These are phyloP conservation scores for Metschnikowia bowlesiae DNA, from an alignment of 805 yeast genomes.

Conservation along the genomic window DNA sequence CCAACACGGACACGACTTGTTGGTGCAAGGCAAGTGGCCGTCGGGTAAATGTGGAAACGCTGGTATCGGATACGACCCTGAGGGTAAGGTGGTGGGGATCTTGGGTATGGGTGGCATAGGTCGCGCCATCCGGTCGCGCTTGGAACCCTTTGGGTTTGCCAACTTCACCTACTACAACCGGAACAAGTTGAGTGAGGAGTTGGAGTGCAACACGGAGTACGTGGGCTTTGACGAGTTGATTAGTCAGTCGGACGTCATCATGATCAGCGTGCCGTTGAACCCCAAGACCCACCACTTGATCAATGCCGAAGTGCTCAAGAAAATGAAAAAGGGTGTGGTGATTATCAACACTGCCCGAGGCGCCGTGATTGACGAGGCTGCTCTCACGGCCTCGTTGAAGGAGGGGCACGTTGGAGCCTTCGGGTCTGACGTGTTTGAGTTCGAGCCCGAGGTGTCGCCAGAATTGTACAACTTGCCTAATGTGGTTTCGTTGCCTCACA, in stretches of 20 bases:
- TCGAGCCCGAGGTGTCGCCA: slow-evolving; percentile 66
- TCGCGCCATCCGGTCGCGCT: slow-evolving; percentile 66
- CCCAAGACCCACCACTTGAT: slow-evolving; percentile 65
- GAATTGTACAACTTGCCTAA: slow-evolving; percentile 61
- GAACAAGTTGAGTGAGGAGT: slow-evolving; percentile 49
- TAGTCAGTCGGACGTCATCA: slow-evolving; percentile 59
- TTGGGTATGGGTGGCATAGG: slow-evolving; percentile 92
- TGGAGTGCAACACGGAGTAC: slow-evolving; percentile 68
- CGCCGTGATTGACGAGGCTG: slow-evolving; percentile 66
- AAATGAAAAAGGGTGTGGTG: slow-evolving; percentile 77
- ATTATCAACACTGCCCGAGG: slow-evolving; percentile 88
- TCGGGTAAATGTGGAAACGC: slow-evolving; percentile 43
- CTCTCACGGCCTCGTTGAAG: slow-evolving; percentile 52
- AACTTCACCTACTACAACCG: slow-evolving; percentile 74
- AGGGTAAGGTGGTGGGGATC: slow-evolving; percentile 71
- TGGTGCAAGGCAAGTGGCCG: slow-evolving; percentile 61
- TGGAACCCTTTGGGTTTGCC: slow-evolving; percentile 71
- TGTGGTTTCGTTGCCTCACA: slow-evolving; percentile 78
- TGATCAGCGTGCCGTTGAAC: slow-evolving; percentile 76
- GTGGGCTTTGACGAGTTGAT: slow-evolving; percentile 68
- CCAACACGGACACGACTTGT: slow-evolving; percentile 51
- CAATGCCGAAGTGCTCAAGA: slow-evolving; percentile 52
- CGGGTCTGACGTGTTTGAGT: slow-evolving; percentile 74
- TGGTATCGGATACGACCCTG: slow-evolving; percentile 69
- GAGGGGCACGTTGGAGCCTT: slow-evolving; percentile 62